These are phyloP conservation scores for Botryosphaeria agaves DNA, from an alignment of 2,329 filamentous ascomycete species.

Conservation along the genomic window DNA sequence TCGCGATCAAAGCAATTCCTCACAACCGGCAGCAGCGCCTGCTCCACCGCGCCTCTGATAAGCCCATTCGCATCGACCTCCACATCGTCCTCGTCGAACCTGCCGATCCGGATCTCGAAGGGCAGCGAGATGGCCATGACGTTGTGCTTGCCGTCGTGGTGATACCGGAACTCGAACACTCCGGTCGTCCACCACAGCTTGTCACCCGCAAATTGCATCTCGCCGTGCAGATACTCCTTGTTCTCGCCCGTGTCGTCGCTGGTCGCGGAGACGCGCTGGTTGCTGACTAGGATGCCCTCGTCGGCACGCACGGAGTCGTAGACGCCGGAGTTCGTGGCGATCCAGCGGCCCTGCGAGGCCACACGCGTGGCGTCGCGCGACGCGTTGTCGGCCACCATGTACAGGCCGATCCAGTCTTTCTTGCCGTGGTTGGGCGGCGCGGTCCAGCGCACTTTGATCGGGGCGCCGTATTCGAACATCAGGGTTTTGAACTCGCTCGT, in stretches of 20 bases:
- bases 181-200: slow-evolving; percentile 96
- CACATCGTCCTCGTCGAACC: slow-evolving; percentile 60
- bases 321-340: slow-evolving; percentile 57
- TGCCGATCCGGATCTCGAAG: slow-evolving; percentile 73
- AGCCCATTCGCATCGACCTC: slow-evolving; percentile 40
- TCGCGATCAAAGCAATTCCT: slow-evolving; percentile 88
- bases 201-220: slow-evolving; percentile 77
- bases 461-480: slow-evolving; percentile 74
- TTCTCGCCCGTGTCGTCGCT: slow-evolving; percentile 30
- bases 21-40: slow-evolving; percentile 63
- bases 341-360: slow-evolving; percentile 76
- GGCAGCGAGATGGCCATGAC: slow-evolving; percentile 89
- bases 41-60: slow-evolving; percentile 55
- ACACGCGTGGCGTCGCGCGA: slow-evolving; percentile 73
- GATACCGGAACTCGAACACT: slow-evolving; percentile 92
- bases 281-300: slow-evolving; percentile 54
- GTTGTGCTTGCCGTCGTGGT: slow-evolving; percentile 81
- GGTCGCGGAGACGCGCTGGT: slow-evolving; percentile 36
- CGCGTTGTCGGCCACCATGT: slow-evolving; percentile 87
- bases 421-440: slow-evolving; percentile 76
- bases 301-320: slow-evolving; percentile 65
- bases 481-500: slow-evolving; percentile 51
- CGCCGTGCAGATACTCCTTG: slow-evolving; percentile 50
- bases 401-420: slow-evolving; percentile 90
- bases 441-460: slow-evolving; percentile 79